Percentiles rank a stretch among this genome's conserved stretches.
Conservation (phyloP, 768 basidiomycete species). For the Clitopilus passeckerianus region DNA sequence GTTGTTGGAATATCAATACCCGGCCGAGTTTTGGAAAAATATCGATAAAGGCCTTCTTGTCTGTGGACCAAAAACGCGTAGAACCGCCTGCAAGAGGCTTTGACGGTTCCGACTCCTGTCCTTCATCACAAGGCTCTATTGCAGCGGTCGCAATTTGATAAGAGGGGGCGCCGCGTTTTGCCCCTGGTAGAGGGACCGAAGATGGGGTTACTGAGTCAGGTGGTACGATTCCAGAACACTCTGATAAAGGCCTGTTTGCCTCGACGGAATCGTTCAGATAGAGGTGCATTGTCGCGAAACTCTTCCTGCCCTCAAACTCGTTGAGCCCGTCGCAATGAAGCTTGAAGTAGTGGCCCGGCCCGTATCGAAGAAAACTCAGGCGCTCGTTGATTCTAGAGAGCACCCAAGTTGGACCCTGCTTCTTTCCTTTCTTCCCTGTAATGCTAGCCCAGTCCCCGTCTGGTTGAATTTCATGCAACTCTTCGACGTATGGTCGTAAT, state of each 20-base stretch:
- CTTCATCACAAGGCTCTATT: neutral
- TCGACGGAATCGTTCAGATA: conserved; percentile 29
- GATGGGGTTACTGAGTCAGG: neutral
- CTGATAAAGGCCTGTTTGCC: neutral
- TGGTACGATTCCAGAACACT: neutral
- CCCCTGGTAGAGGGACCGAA: neutral
- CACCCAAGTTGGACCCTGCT: conserved; percentile 25
- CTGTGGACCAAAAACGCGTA: conserved; percentile 35
- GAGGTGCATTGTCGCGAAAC: conserved; percentile 37
- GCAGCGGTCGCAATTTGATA: neutral
- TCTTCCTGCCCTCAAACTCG: conserved; percentile 25
- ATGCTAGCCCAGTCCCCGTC: conserved; percentile 28
- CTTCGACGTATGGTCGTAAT: conserved; percentile 31
- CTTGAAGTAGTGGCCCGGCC: conserved; percentile 36
- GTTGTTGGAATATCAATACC: conserved; percentile 36
- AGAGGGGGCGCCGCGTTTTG: neutral
- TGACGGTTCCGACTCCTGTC: neutral
- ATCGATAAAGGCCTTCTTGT: conserved; percentile 28
- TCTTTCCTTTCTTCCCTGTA: conserved; percentile 16
- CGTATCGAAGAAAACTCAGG: conserved; percentile 38
- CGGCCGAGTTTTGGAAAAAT: conserved; percentile 34
- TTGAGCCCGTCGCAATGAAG: conserved; percentile 32
- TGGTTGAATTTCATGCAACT: conserved; percentile 26
- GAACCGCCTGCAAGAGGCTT: conserved; percentile 26
- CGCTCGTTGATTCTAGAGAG: conserved; percentile 31